Percentiles rank a stretch among this genome's conserved stretches.
Evolutionary conservation across 176 grass and related monocot species (phyloP).

Genomic region (Cymbopogon citratus): DNA sequence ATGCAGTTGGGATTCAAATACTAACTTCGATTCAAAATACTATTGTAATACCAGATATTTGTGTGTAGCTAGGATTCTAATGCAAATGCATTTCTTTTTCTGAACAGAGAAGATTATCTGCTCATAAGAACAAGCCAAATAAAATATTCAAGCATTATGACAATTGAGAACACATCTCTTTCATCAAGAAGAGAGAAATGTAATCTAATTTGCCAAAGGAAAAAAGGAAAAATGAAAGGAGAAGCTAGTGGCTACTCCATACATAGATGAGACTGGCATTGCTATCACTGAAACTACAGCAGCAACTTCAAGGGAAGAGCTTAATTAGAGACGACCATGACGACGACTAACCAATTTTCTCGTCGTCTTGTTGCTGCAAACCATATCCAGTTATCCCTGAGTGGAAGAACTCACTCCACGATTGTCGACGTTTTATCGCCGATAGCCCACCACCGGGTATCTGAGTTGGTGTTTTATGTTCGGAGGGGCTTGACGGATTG

Average conservation of each 20-base stretch:
- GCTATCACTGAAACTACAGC: neutral
- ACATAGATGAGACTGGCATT: neutral
- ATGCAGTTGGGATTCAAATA: neutral
- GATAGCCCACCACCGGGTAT: no score
- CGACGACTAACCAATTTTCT: neutral
- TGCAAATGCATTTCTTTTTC: neutral
- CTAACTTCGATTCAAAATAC: neutral
- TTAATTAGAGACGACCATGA: neutral
- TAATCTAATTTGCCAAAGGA: no score
- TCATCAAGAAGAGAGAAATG: no score
- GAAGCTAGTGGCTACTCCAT: no score
- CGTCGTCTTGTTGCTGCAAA: neutral
- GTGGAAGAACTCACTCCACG: neutral
- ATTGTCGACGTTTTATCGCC: no score
- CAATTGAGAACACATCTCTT: no score
- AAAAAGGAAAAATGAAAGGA: no score
- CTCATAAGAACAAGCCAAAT: no score
- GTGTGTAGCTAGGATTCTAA: neutral
- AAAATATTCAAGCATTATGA: no score
- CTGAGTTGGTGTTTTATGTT: no score
- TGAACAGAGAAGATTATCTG: neutral
- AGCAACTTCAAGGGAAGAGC: neutral
- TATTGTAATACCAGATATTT: neutral
- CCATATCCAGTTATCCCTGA: neutral
- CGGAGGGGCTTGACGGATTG: no score